A percentile compares a stretch with the other conserved stretches of the same genome.
phyloP scores from a whole-genome alignment of 1,284 basidiomycete species.

The Phenoliferia sp. region DNA sequence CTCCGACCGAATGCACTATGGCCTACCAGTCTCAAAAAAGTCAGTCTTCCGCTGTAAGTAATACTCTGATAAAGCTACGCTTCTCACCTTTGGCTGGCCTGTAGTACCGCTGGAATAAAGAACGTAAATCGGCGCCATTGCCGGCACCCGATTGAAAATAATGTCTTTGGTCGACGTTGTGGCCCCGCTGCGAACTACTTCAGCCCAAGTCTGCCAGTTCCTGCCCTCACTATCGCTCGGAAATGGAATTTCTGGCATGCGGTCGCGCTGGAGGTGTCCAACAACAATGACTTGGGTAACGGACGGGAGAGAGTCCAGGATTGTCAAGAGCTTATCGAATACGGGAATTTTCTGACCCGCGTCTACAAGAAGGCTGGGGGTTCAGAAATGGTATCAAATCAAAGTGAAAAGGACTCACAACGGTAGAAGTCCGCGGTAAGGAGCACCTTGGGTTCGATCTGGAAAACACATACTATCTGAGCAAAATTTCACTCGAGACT shows the following conservation, averaged over 20 bases:
- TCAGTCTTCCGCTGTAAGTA: background rate
- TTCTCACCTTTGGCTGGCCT: conserved; percentile 41
- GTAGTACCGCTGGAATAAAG: conserved; percentile 40
- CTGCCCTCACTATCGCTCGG: conserved; percentile 7
- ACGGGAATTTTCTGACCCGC: conserved; percentile 38
- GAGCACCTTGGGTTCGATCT: conserved; percentile 42
- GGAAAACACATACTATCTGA: background rate
- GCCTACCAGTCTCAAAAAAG: background rate
- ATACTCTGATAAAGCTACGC: background rate
- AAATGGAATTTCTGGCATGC: conserved; percentile 29
- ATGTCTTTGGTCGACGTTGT: conserved; percentile 29
- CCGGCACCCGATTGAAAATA: conserved; percentile 31
- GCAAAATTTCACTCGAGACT: background rate
- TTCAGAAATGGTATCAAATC: background rate
- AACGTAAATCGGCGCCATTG: conserved; percentile 25
- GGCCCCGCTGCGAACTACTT: conserved; percentile 18
- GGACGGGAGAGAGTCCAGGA: conserved; percentile 34
- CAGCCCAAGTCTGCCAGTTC: conserved; percentile 19
- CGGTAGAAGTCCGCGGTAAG: conserved; percentile 42
- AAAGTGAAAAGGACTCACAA: conserved; percentile 25
- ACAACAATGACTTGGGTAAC: conserved; percentile 37
- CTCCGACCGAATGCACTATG: conserved; percentile 39
- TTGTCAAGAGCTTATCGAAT: conserved; percentile 35
- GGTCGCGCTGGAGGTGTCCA: conserved; percentile 35
- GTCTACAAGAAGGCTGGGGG: conserved; percentile 11